Evolutionary conservation across 441 rosid species (phyloP).

Genomic region (Pelargonium australe): DNA sequence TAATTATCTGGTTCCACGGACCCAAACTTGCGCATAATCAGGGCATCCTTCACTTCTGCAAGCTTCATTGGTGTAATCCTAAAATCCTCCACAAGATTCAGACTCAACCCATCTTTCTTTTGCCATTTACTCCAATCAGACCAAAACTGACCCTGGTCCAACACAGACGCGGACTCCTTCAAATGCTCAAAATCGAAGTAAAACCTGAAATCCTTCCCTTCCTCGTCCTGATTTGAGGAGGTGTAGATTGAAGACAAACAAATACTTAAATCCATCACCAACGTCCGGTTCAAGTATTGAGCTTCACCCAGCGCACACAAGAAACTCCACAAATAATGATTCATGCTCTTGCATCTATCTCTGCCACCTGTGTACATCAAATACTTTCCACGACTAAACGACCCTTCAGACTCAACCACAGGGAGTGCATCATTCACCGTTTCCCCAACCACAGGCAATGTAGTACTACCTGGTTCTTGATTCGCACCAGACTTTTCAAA

Average conservation of each 20-base stretch:
- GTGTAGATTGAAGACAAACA: slow-evolving; percentile 66
- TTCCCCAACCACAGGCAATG: slow-evolving; percentile 35
- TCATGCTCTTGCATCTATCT: slow-evolving; percentile 94
- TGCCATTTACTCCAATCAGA: slow-evolving; percentile 81
- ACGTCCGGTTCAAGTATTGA: slow-evolving; percentile 78
- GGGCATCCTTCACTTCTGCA: slow-evolving; percentile 58
- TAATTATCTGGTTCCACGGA: slow-evolving; percentile 86
- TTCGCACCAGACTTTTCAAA: slow-evolving; percentile 26
- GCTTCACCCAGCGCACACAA: slow-evolving; percentile 94
- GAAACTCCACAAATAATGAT: slow-evolving; percentile 94
- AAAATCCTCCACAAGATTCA: slow-evolving; percentile 59
- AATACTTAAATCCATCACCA: slow-evolving; percentile 81
- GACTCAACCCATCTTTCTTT: slow-evolving; percentile 52
- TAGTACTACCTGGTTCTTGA: slow-evolving; percentile 24
- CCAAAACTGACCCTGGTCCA: slow-evolving; percentile 71
- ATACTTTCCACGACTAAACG: slow-evolving; percentile 73
- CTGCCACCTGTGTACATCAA: slow-evolving; percentile 86
- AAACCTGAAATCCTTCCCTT: slow-evolving; percentile 82
- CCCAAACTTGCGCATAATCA: slow-evolving; percentile 86
- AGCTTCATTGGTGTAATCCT: slow-evolving; percentile 67
- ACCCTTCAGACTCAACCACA: slow-evolving; percentile 51
- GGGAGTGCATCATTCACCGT: slow-evolving; percentile 88
- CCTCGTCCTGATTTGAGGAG: slow-evolving; percentile 64
- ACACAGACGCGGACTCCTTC: slow-evolving; percentile 66
- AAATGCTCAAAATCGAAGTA: slow-evolving; percentile 97